Conservation (phyloP, 805 yeast genomes). For the Ogataea neopini region DNA sequence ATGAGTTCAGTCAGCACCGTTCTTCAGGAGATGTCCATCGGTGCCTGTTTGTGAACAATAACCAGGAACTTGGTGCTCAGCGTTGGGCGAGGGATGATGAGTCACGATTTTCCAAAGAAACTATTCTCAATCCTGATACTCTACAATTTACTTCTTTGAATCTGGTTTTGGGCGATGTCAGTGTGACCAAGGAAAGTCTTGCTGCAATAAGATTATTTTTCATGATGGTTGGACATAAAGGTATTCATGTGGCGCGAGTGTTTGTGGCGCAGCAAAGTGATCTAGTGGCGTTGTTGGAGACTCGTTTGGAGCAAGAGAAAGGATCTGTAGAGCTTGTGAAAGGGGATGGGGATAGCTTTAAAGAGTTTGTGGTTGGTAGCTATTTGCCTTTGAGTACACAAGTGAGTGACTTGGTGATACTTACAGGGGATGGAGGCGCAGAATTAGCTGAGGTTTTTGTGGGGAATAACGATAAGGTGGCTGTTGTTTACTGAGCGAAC, state of each 20-base stretch:
- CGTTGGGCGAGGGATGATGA: constrained; percentile 1
- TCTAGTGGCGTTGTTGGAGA: constrained; percentile 5
- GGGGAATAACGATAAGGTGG: constrained; percentile 10
- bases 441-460: constrained; percentile 5
- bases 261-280: constrained; percentile 6
- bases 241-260: constrained; percentile 7
- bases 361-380: not conserved
- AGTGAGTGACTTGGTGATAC: constrained; percentile 9
- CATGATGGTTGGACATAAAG: constrained; percentile 10
- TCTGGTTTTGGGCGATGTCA: constrained; percentile 5
- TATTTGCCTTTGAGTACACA: constrained; percentile 6
- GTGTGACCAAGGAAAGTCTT: constrained; percentile 1
- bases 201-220: constrained; percentile 10
- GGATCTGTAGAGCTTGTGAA: not conserved
- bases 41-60: constrained; percentile 32
- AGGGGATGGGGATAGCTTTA: not conserved
- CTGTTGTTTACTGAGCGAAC: constrained; percentile 1
- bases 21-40: constrained; percentile 13
- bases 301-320: constrained; percentile 1
- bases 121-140: constrained; percentile 10
- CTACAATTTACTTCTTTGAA: constrained; percentile 8
- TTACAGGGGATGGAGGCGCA: not conserved
- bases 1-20: constrained; percentile 15
- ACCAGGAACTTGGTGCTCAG: constrained; percentile 16
- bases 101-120: constrained; percentile 9